Evolutionary conservation across 75 land plant species (phyloP), one percentile per base, ranked within the genome.

Genomic region (Selaginella moellendorffii): DNA sequence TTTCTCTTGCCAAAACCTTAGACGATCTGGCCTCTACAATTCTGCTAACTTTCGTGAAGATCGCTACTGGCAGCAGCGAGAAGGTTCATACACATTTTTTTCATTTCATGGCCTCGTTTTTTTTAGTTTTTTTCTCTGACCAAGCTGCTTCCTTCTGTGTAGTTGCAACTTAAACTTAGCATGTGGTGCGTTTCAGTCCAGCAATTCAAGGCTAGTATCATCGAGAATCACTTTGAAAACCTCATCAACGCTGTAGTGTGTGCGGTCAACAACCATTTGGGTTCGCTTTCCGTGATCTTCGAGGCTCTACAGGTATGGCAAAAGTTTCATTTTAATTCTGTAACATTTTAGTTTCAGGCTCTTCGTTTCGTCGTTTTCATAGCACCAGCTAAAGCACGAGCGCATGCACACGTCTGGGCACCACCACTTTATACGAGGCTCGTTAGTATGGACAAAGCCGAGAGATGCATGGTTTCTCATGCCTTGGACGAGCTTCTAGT

Each of bases 231-330:
- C 20, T 64, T 72, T 27, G 24, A 77, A 53, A 67, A 74, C 18
- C 36, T 85, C 26, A 52, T 79, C 66, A 42, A 54, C 56, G 82
- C 85, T 5, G 31, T 80, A 70, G 58, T 75, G 29, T 67, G 79
- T 75, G 88, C 82, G 53, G 66, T 85, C 63, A 81, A 85, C 36
- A 82, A 82, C 31, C 85, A 82, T 0, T 30, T 77, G 71, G 85
- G 76, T 63, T 85, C 88, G 24, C 30, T 76, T 20, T 77, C 88
- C 24, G 72, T 73, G 27, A 75, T 84, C 5, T 80, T 63, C 72
- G 80, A 85, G 63, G 88, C 84, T 27, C 66, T 80, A 24, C 88
- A 82, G 85, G 88, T 75, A 67, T n/a, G n/a, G n/a, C n/a, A n/a
- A n/a, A n/a, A n/a, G n/a, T n/a, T n/a, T n/a, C n/a, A n/a, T n/a